Evolutionary conservation across 306 rosid species (phyloP).

Genomic region (Heteromeles arbutifolia): DNA sequence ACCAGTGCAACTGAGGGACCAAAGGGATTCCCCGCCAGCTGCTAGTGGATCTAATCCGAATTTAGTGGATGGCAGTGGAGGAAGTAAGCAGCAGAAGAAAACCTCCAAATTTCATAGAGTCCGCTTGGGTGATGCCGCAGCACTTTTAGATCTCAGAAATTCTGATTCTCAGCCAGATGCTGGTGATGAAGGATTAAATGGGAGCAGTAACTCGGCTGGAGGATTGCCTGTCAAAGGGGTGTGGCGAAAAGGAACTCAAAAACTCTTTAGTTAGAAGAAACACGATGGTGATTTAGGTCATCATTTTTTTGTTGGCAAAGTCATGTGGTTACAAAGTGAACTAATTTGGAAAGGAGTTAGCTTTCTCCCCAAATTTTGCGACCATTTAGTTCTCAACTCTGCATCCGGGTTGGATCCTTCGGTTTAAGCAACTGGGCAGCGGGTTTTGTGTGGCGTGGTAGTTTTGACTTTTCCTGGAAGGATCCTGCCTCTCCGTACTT

Average conservation of each 20-base stretch:
- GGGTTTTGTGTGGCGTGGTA: neutral
- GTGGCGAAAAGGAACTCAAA: conserved; percentile 74
- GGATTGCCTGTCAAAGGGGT: conserved; percentile 78
- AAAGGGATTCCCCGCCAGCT: conserved; percentile 27
- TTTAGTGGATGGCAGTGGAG: conserved; percentile 51
- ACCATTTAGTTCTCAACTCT: neutral
- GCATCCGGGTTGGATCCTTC: no score
- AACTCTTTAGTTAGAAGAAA: conserved; percentile 30
- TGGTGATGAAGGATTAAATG: conserved; percentile 24
- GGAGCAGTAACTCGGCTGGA: conserved; percentile 27
- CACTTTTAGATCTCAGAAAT: conserved; percentile 37
- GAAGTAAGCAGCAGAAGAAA: conserved; percentile 78
- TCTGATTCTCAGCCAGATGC: conserved; percentile 29
- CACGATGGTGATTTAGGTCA: neutral
- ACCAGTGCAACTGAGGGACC: conserved; percentile 25
- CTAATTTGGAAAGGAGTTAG: neutral
- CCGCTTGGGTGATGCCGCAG: conserved; percentile 71
- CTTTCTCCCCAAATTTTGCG: neutral
- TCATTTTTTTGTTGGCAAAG: neutral
- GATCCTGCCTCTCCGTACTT: neutral
- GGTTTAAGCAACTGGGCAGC: neutral
- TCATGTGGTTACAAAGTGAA: no score
- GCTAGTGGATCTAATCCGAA: conserved; percentile 38
- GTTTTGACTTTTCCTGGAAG: neutral
- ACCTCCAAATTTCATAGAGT: conserved; percentile 63